Base-by-base conservation (phyloP, 768 basidiomycete genomes). In the Pleurotus tuoliensis region DNA sequence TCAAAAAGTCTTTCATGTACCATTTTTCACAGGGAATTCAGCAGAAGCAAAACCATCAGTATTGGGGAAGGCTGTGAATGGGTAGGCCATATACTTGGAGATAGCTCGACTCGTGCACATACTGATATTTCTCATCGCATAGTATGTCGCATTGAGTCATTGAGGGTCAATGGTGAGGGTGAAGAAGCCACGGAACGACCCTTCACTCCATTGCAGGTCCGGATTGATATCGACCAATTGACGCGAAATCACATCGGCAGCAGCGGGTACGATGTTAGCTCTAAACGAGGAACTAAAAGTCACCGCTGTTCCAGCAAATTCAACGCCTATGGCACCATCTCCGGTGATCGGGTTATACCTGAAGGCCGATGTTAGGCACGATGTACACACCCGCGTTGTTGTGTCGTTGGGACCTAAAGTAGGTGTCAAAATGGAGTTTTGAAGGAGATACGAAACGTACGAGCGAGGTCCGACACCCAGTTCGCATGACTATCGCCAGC, bases 401-500 rank as follows among this genome's bases (percentile, higher is more conserved):
- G 78, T 80, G 57, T 79, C 77, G 59, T 82, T 81, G 9, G 75
- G 73, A 62, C 76, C 81, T 83, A 57, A 79, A 76, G 27, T 79
- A 75, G 4, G 15, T 81, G 71, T 61, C 83, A 12, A 5, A 25
- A 9, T 11, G 30, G 9, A 34, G 30, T 9, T 11, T 34, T 34
- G 30, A 34, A 8, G 4, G 30, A 34, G 30, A 8, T 13, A 55
- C 16, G 38, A 15, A 18, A 71, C 79, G 59, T 59, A 80, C 80
- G 77, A 37, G 79, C 76, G 13, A 82, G 72, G 61, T 84, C 82
- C 43, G 78, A 82, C 12, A 79, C 82, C 82, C 82, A 83, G 63
- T 82, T 82, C 4, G 81, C 80, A 61, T 85, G 82, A 52, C 80
- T 80, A 62, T 86, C 83, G 11, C 83, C 82, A n/a, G 82, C 73